These are phyloP conservation scores for Penicillium corylophilum DNA, from an alignment of 2,329 filamentous ascomycete species.

Conservation along the genomic window DNA sequence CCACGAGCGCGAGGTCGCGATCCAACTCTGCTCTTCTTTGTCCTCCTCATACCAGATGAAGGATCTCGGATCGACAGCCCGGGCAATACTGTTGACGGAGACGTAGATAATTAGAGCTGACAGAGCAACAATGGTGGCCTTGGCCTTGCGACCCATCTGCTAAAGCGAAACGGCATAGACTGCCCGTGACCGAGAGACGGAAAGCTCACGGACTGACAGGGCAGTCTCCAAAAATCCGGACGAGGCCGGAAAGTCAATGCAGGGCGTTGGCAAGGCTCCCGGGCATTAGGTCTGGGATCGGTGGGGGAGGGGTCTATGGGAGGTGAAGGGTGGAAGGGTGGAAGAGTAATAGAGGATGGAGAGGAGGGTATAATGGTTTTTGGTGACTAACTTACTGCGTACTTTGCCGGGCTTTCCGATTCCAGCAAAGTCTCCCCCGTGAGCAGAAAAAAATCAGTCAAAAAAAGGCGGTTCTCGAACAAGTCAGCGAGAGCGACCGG, in stretches of 20 bases:
- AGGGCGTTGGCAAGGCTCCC: slow-evolving; percentile 8
- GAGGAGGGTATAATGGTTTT: slow-evolving; percentile 10
- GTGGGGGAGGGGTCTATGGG: slow-evolving; percentile 7
- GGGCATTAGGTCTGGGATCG: slow-evolving; percentile 14
- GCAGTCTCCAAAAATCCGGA: slow-evolving; percentile 3
- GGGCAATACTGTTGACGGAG: slow-evolving; percentile 50
- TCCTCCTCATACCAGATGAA: slow-evolving; percentile 60
- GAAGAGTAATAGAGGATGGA: slow-evolving; percentile 10
- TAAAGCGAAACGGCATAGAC: slow-evolving; percentile 23
- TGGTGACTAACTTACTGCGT: slow-evolving; percentile 2
- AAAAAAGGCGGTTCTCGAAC: slow-evolving; percentile 8
- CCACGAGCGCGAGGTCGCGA: slow-evolving; percentile 70
- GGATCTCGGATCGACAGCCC: slow-evolving; percentile 62
- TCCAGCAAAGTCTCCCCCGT: slow-evolving; percentile 4
- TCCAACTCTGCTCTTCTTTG: slow-evolving; percentile 65
- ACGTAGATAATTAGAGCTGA: slow-evolving; percentile 45
- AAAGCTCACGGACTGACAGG: slow-evolving; percentile 16
- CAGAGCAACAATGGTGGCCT: slow-evolving; percentile 40
- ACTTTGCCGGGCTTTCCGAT: slow-evolving; percentile 9
- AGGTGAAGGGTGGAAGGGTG: slow-evolving; percentile 19
- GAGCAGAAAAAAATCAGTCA: slow-evolving; percentile 3
- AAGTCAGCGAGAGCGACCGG: slow-evolving; percentile 23
- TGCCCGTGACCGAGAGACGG: slow-evolving; percentile 7
- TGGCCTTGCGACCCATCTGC: slow-evolving; percentile 45
- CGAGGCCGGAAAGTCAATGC: slow-evolving; percentile 17